A percentile compares a stretch with the other conserved stretches of the same genome.
phyloP scores from a whole-genome alignment of 2,329 filamentous ascomycete species.

The Lasiodiplodia sp. region DNA sequence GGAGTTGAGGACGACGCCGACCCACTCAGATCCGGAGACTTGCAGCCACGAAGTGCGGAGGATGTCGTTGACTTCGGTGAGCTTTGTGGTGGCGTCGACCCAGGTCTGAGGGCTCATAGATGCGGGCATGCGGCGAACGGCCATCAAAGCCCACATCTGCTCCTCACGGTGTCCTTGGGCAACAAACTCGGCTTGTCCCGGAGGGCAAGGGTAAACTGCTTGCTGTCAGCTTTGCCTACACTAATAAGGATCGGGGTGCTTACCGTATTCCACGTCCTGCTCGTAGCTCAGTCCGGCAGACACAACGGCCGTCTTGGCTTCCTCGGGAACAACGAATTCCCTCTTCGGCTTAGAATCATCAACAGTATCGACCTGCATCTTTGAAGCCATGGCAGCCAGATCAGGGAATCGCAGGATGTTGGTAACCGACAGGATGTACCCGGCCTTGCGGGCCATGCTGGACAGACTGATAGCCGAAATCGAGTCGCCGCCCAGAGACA shows the following conservation, averaged over 20 bases:
- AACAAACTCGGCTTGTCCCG: conserved; percentile 34
- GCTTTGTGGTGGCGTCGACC: conserved; percentile 17
- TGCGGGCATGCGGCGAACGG: conserved; percentile 17
- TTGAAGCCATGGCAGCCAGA: conserved; percentile 11
- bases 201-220: conserved; percentile 32
- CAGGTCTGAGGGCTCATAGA: conserved; percentile 23
- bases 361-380: neutral
- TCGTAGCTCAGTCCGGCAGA: too few relatives aligned
- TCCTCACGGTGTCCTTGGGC: conserved; percentile 30
- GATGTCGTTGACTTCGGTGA: conserved; percentile 32
- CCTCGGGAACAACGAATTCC: neutral
- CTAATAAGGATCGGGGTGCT: too few relatives aligned
- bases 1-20: neutral
- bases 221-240: too few relatives aligned
- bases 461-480: conserved; percentile 28
- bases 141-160: conserved; percentile 33
- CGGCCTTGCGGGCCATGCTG: neutral
- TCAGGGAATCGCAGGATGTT: neutral
- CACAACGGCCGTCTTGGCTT: too few relatives aligned
- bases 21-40: neutral
- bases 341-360: neutral
- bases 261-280: neutral
- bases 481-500: conserved; percentile 21
- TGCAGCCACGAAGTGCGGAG: conserved; percentile 31
- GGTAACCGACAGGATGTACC: conserved; percentile 16